phyloP scores from a whole-genome alignment of 2,329 filamentous ascomycete species.

The Neonectria punicea region DNA sequence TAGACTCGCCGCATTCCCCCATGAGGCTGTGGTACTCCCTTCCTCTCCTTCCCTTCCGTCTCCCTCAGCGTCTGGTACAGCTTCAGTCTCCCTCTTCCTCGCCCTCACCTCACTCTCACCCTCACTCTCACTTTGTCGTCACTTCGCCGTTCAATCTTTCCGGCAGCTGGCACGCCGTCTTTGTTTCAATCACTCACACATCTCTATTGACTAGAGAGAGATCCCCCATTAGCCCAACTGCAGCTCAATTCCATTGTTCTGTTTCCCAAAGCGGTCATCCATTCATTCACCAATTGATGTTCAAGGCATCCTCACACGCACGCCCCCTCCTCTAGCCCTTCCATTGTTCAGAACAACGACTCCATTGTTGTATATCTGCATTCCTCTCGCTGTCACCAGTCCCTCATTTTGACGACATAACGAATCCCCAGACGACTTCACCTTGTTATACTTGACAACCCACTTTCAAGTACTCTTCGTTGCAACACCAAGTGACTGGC shows the following conservation, averaged over 20 bases:
- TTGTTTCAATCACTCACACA: constrained; percentile 18
- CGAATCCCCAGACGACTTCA: not conserved
- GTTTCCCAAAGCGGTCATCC: constrained; percentile 18
- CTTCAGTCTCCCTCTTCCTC: constrained; percentile 12
- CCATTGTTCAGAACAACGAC: not conserved
- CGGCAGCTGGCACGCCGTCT: constrained; percentile 44
- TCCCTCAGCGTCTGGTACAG: constrained; percentile 37
- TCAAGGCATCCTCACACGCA: not conserved
- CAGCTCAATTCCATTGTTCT: constrained; percentile 1
- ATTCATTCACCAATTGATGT: constrained; percentile 1
- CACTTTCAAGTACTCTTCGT: not conserved
- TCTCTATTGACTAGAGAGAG: constrained; percentile 32
- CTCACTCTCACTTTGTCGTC: constrained; percentile 25
- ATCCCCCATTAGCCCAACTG: constrained; percentile 9
- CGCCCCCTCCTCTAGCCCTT: not conserved
- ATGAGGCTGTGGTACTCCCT: constrained; percentile 28
- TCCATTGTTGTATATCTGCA: not conserved
- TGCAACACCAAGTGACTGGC: not conserved
- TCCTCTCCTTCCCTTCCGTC: constrained; percentile 20
- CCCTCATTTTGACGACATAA: not conserved
- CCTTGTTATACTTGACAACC: not conserved
- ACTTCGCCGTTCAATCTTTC: constrained; percentile 47
- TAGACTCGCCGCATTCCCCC: constrained; percentile 41
- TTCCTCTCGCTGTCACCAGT: not conserved
- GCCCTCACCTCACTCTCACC: constrained; percentile 16